A percentile compares a stretch with the other conserved stretches of the same genome.
Evolutionary conservation across 345 rosid genomes (phyloP).

Genomic region (Litchi chinensis): DNA sequence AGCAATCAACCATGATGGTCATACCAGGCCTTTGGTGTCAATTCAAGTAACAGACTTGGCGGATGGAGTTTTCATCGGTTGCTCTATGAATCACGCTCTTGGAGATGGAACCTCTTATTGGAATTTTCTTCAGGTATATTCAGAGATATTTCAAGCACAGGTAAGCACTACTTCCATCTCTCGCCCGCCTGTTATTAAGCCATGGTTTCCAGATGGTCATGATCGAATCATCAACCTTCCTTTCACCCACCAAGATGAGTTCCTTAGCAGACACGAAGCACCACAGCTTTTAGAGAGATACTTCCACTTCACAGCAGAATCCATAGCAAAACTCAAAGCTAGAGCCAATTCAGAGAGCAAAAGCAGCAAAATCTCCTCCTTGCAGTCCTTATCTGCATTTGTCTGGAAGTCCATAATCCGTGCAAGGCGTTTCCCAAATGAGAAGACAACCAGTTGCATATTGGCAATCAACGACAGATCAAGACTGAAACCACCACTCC

Average conservation of each 20-base stretch:
- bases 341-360: constrained; percentile 17
- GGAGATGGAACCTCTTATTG: too few relatives aligned
- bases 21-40: too few relatives aligned
- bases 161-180: constrained; percentile 30
- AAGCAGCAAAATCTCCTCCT: constrained; percentile 63
- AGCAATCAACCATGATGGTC: too few relatives aligned
- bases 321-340: too few relatives aligned
- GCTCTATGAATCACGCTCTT: too few relatives aligned
- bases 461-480: too few relatives aligned
- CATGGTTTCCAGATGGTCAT: constrained; percentile 61
- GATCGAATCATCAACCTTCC: constrained; percentile 14
- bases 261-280: constrained; percentile 45
- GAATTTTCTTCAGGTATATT: constrained; percentile 44
- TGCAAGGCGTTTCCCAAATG: too few relatives aligned
- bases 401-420: constrained; percentile 40
- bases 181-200: constrained; percentile 44
- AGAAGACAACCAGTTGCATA: too few relatives aligned
- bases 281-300: constrained; percentile 54
- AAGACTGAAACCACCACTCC: too few relatives aligned
- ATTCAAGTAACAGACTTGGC: too few relatives aligned
- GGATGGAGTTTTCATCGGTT: too few relatives aligned
- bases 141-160: constrained; percentile 56
- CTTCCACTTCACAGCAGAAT: constrained; percentile 24
- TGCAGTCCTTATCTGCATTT: constrained; percentile 62
- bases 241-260: constrained; percentile 42